A percentile compares a stretch with the other conserved stretches of the same genome.
These are phyloP conservation scores for Penstemon davidsonii DNA, from an alignment of 257 asterid species.

Conservation along the genomic window DNA sequence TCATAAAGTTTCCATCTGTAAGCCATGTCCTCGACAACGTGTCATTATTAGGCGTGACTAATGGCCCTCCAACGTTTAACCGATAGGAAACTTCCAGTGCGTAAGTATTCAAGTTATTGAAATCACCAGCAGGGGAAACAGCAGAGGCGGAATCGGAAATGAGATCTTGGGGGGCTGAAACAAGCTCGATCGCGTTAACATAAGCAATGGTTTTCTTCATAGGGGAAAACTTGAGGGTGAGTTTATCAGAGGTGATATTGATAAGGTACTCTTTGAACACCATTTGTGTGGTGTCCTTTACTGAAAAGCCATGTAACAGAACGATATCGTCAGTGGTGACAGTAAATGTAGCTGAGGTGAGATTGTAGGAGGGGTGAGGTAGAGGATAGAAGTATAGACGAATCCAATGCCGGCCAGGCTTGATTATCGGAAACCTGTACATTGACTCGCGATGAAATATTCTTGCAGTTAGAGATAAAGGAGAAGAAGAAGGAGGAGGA, in stretches of 20 bases:
- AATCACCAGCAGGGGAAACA: slow-evolving; percentile 50
- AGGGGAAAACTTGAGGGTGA: slow-evolving; percentile 78
- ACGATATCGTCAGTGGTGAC: slow-evolving; percentile 60
- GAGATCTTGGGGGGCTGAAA: slow-evolving; percentile 75
- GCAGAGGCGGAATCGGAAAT: slow-evolving; percentile 58
- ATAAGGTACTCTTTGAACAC: slow-evolving; percentile 75
- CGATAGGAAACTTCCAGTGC: slow-evolving; percentile 68
- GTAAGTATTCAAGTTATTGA: slow-evolving; percentile 38
- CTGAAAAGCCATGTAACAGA: slow-evolving; percentile 74
- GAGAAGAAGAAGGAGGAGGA: slow-evolving; percentile 35
- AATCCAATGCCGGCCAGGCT: slow-evolving; percentile 68
- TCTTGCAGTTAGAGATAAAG: slow-evolving; percentile 59
- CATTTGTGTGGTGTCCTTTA: slow-evolving; percentile 36
- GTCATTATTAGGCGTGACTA: slow-evolving; percentile 71
- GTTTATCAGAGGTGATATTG: slow-evolving; percentile 55
- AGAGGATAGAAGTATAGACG: slow-evolving; percentile 76
- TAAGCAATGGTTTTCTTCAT: slow-evolving; percentile 67
- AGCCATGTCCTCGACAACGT: slow-evolving; percentile 74
- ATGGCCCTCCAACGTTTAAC: slow-evolving; percentile 74
- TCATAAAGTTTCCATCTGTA: slow-evolving; percentile 45
- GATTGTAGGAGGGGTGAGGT: slow-evolving; percentile 55
- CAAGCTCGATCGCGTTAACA: slow-evolving; percentile 81
- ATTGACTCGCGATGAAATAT: slow-evolving; percentile 58
- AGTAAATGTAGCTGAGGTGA: slow-evolving; percentile 58
- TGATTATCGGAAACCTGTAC: slow-evolving; percentile 62